These are phyloP conservation scores for Blastobotrys aristatus DNA, from an alignment of 1,139 yeast genomes.

Conservation along the genomic window DNA sequence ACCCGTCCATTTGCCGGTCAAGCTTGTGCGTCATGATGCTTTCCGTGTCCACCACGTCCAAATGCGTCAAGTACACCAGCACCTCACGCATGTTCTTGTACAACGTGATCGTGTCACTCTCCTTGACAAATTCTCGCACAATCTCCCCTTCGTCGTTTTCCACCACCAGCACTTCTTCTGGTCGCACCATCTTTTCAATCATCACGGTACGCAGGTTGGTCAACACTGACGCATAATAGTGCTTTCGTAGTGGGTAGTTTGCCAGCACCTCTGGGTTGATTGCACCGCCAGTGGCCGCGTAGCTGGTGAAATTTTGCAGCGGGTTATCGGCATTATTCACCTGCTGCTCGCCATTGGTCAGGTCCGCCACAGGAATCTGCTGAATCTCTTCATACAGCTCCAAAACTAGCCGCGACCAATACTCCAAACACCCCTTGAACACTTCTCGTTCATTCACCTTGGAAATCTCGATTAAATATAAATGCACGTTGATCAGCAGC, in stretches of 20 bases:
- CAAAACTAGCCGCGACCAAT: slow-evolving; percentile 82
- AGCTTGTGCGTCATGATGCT: slow-evolving; percentile 88
- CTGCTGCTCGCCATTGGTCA: slow-evolving; percentile 51
- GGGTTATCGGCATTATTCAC: slow-evolving; percentile 37
- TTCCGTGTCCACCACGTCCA: slow-evolving; percentile 92
- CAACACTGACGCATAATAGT: slow-evolving; percentile 67
- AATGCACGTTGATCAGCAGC: slow-evolving; percentile 64
- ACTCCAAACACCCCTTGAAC: slow-evolving; percentile 90
- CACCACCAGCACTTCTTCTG: slow-evolving; percentile 93
- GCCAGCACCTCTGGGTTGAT: slow-evolving; percentile 76
- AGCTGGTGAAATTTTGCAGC: slow-evolving; percentile 33
- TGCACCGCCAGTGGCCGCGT: slow-evolving; percentile 59
- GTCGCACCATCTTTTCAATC: slow-evolving; percentile 96
- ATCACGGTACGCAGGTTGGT: slow-evolving; percentile 82
- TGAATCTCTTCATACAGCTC: slow-evolving; percentile 83
- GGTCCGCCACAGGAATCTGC: slow-evolving; percentile 63
- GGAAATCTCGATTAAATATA: slow-evolving; percentile 77
- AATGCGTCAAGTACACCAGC: slow-evolving; percentile 87
- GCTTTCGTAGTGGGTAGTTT: slow-evolving; percentile 78
- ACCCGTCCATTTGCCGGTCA: slow-evolving; percentile 87
- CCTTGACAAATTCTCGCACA: slow-evolving; percentile 95
- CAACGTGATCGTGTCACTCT: slow-evolving; percentile 91
- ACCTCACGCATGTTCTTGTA: slow-evolving; percentile 96
- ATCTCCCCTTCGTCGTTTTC: slow-evolving; percentile 99
- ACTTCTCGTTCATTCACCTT: slow-evolving; percentile 93